Evolutionary conservation across 2,329 filamentous ascomycete species (phyloP).

Genomic region (Nakataea oryzae): DNA sequence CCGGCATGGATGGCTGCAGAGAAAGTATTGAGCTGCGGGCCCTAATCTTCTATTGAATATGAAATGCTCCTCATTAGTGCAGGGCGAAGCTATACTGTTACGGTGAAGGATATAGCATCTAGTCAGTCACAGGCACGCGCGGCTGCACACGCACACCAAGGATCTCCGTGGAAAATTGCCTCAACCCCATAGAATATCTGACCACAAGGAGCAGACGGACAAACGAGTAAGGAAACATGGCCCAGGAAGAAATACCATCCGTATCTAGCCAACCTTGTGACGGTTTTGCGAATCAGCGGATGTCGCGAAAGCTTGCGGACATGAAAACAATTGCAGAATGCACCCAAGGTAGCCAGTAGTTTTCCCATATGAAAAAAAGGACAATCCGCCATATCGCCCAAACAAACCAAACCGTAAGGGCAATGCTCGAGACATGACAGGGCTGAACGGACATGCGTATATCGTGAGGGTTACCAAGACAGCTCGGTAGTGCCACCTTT

Average conservation of each 20-base stretch:
- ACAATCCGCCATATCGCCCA: background rate
- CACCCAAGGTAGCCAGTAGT: background rate
- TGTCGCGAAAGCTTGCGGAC: background rate
- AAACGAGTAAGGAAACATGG: background rate
- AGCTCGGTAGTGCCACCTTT: too few relatives aligned
- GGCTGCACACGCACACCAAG: background rate
- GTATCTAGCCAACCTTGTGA: background rate
- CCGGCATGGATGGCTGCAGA: conserved; percentile 22
- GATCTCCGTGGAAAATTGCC: background rate
- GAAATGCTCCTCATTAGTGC: background rate
- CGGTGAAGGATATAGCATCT: background rate
- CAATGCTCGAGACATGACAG: background rate
- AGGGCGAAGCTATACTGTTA: too few relatives aligned
- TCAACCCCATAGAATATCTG: too few relatives aligned
- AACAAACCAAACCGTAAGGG: background rate
- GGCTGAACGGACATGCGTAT: background rate
- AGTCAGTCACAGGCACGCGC: too few relatives aligned
- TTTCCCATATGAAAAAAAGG: background rate
- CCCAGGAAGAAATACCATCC: background rate
- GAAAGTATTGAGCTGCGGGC: conserved; percentile 47
- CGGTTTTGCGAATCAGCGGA: background rate
- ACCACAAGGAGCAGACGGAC: too few relatives aligned
- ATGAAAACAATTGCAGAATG: background rate
- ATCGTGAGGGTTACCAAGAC: background rate
- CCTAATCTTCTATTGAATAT: conserved; percentile 33